These are phyloP conservation scores for Eimeria necatrix DNA, from an alignment of 169 alveolate species.

Conservation along the genomic window DNA sequence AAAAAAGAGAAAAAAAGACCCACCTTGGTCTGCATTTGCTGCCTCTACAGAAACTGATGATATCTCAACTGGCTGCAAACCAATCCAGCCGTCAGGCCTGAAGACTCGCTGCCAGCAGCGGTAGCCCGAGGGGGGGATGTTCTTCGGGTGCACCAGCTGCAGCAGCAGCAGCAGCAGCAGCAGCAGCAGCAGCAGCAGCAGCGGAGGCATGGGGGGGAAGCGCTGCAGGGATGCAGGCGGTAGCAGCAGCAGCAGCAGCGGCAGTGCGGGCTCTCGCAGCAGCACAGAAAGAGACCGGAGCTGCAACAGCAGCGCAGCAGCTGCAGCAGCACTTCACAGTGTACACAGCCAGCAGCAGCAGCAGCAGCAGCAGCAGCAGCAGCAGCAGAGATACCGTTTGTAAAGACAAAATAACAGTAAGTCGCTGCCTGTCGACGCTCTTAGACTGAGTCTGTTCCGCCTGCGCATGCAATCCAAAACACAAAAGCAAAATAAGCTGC, in stretches of 20 bases:
- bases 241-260: slow-evolving; percentile 3
- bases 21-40: slow-evolving; percentile 16
- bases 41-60: neutral
- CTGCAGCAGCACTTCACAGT: neutral
- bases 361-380: neutral
- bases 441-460: slow-evolving; percentile 68
- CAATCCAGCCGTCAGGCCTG: slow-evolving; percentile 80
- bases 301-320: neutral
- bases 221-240: neutral
- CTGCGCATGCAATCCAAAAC: neutral
- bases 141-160: slow-evolving; percentile 36
- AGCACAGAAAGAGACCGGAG: neutral
- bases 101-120: slow-evolving; percentile 72
- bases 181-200: neutral
- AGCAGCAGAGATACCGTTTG: slow-evolving; percentile 20
- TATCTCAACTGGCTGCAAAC: slow-evolving; percentile 74
- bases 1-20: neutral
- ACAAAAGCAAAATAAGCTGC: no score
- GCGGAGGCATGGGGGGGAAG: neutral
- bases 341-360: neutral
- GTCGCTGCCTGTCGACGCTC: slow-evolving; percentile 70
- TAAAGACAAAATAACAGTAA: slow-evolving; percentile 71
- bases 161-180: neutral
- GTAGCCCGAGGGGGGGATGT: slow-evolving; percentile 58
- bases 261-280: neutral